Evolutionary conservation across 208 protist genomes (phyloP).

Genomic region (Acanthamoeba healyi): DNA sequence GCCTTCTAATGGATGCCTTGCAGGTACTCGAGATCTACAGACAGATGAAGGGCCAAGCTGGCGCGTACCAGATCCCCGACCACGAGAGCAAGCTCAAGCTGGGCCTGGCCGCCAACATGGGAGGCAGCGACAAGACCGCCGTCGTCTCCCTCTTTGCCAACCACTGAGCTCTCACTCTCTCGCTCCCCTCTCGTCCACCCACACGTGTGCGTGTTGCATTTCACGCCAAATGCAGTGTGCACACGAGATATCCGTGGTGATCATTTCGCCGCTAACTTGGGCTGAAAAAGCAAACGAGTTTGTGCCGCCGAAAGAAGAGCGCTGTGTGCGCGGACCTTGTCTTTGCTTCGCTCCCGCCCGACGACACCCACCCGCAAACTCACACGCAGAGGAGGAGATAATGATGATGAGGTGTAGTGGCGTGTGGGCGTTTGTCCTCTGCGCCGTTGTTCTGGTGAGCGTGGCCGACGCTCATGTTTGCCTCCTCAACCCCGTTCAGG

Average conservation of each 20-base stretch:
- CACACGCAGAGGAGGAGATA: no score
- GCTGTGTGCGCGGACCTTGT: no score
- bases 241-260: no score
- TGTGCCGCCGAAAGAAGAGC: no score
- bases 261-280: no score
- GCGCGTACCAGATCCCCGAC: slow-evolving; percentile 90
- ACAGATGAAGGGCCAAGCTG: slow-evolving; percentile 95
- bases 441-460: not conserved
- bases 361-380: no score
- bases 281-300: no score
- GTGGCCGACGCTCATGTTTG: not conserved
- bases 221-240: no score
- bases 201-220: no score
- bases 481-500: slow-evolving; percentile 9
- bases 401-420: not conserved
- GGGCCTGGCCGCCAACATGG: slow-evolving; percentile 95
- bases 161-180: no score
- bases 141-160: slow-evolving; percentile 91
- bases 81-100: slow-evolving; percentile 86
- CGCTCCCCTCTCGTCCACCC: no score
- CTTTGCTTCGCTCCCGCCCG: not conserved
- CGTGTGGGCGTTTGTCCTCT: not conserved
- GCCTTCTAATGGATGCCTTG: no score
- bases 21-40: slow-evolving; percentile 95
- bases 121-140: slow-evolving; percentile 94